Base-by-base conservation (phyloP, 805 yeast species). In the Candida sphagnicola region DNA sequence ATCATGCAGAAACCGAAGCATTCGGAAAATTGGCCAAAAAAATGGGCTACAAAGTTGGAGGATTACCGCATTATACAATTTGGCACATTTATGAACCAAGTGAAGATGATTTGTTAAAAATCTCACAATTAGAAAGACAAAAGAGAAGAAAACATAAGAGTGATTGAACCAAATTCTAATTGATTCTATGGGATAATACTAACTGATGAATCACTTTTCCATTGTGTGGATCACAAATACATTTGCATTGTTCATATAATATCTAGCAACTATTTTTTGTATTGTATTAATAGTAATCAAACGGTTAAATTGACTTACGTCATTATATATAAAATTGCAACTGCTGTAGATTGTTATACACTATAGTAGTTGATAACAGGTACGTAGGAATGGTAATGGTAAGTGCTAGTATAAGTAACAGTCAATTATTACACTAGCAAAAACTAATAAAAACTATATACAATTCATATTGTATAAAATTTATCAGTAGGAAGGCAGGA, bases 11-110 rank as follows among this genome's bases (percentile, higher is more conserved):
- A 57, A 85, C 95, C 1, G 95, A 85, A 57, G 93, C 88, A 1
- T 85, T 85, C 62, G 95, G 95, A 26, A 85, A 85, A 52, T 72
- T 88, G 82, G 80, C 89, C 15, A 81, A 72, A 49, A 66, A 69
- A 45, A 82, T 86, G 84, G 95, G 95, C 4, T 85, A 75, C 61
- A 68, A 68, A 44, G 95, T 88, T 11, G 93, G 89, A 28, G 96
- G 96, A 0, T 70, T 88, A 46, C 95, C 96, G 4, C 90, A 88
- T 62, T 88, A 87, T 59, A 85, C 90, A 0, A 68, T 87, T 31
- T 87, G 95, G 95, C 96, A 87, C 59, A 84, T 88, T 35, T 85
- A 82, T 57, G 95, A 85, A 54, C 95, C 95, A 12, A 82, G 90
- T 63, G 90, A 82, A 58, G 91, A 85, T 53, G 95, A 85, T 62